phyloP scores from a whole-genome alignment of 2,329 filamentous ascomycete genomes.

The Beauveria bassiana region DNA sequence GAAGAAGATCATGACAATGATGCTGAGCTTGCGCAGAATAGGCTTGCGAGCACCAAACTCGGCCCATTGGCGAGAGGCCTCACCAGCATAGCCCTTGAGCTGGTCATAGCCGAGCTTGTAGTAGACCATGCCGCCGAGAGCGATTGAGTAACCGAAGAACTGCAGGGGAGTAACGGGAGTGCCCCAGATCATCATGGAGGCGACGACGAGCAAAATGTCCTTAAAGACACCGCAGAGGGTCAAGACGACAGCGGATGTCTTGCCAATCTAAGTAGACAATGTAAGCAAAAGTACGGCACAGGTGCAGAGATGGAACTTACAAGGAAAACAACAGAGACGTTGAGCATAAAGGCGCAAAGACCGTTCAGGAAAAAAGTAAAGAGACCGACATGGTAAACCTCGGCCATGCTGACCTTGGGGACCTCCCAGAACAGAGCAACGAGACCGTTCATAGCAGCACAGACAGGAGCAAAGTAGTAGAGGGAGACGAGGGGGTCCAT shows the following conservation, averaged over 20 bases:
- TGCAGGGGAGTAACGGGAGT: conserved; percentile 68
- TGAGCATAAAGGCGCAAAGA: conserved; percentile 69
- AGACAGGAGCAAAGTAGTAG: conserved; percentile 84
- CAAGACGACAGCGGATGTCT: conserved; percentile 80
- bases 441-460: conserved; percentile 71
- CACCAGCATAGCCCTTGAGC: conserved; percentile 62
- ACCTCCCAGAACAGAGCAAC: conserved; percentile 69
- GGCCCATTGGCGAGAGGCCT: conserved; percentile 63
- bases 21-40: conserved; percentile 66
- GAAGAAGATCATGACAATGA: conserved; percentile 57
- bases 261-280: conserved; percentile 69
- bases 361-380: conserved; percentile 70
- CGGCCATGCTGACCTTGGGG: conserved; percentile 57
- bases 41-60: conserved; percentile 71
- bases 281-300: conserved; percentile 45
- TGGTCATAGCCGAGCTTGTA: conserved; percentile 72
- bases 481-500: conserved; percentile 88
- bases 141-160: conserved; percentile 78
- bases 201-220: conserved; percentile 73
- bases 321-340: conserved; percentile 68
- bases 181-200: conserved; percentile 76
- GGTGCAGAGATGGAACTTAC: background rate
- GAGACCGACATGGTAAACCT: conserved; percentile 67
- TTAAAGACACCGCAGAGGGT: conserved; percentile 84
- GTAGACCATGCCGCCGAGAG: conserved; percentile 69